These are phyloP conservation scores for Globisporangium splendens DNA, from an alignment of 352 stramenopile species.

Conservation along the genomic window DNA sequence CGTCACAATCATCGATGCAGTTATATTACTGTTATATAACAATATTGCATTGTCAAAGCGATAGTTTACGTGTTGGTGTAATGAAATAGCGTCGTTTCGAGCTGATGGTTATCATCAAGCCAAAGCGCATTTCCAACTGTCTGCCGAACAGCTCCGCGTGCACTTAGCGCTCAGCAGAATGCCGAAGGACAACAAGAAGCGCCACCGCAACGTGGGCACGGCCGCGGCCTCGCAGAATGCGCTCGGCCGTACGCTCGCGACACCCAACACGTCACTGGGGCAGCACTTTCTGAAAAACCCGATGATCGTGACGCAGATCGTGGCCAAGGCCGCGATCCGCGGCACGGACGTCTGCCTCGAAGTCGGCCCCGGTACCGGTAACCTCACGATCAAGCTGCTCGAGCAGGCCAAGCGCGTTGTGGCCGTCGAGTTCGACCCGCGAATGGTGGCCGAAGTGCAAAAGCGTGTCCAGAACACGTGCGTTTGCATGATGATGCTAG, in stretches of 20 bases:
- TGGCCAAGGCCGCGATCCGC: conserved; percentile 95
- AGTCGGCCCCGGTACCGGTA: conserved; percentile 97
- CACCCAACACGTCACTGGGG: conserved; percentile 95
- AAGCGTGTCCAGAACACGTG: conserved; percentile 98
- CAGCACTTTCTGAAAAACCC: conserved; percentile 99
- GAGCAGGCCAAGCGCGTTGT: conserved; percentile 97
- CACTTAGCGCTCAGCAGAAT: conserved; percentile 22
- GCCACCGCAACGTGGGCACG: conserved; percentile 62
- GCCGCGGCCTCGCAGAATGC: conserved; percentile 72
- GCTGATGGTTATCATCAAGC: neutral
- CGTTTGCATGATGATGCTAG: conserved; percentile 6
- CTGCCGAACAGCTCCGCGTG: neutral
- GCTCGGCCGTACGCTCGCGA: conserved; percentile 90
- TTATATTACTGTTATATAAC: too few relatives aligned
- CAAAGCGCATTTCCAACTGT: conserved; percentile 2
- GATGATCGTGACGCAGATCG: conserved; percentile 96
- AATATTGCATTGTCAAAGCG: too few relatives aligned
- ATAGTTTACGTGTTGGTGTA: too few relatives aligned
- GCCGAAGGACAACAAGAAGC: conserved; percentile 91
- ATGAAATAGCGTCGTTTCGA: too few relatives aligned
- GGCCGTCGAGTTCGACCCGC: conserved; percentile 97
- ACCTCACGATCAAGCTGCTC: conserved; percentile 99
- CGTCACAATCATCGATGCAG: too few relatives aligned
- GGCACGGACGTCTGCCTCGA: conserved; percentile 96
- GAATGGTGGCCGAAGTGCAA: conserved; percentile 99